Conservation (phyloP, 129 eudicot species). For the Flaveria robusta region DNA sequence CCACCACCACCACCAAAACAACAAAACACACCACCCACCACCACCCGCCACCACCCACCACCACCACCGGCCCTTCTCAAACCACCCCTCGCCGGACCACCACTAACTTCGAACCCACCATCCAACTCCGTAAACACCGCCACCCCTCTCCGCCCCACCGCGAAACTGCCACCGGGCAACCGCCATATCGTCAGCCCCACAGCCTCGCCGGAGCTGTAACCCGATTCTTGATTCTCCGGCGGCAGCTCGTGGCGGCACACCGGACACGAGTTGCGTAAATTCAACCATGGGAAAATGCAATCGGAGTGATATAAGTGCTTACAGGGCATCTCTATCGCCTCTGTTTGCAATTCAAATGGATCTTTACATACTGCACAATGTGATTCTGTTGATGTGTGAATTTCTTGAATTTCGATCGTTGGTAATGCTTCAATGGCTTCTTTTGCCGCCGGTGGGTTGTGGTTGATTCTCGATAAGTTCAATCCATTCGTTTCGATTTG, state of each 20-base stretch:
- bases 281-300: constrained; percentile 89
- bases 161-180: constrained; percentile 94
- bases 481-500: constrained; percentile 75
- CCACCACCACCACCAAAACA: constrained; percentile 75
- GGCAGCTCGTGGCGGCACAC: constrained; percentile 91
- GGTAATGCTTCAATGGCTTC: constrained; percentile 80
- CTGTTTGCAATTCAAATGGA: constrained; percentile 57
- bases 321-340: constrained; percentile 88
- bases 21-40: constrained; percentile 56
- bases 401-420: constrained; percentile 45
- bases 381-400: constrained; percentile 46
- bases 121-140: constrained; percentile 84
- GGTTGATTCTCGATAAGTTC: constrained; percentile 58
- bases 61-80: no score
- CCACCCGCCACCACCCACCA: constrained; percentile 44
- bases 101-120: constrained; percentile 61
- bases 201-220: constrained; percentile 41
- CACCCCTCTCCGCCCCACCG: constrained; percentile 90
- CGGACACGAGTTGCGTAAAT: constrained; percentile 86
- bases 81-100: constrained; percentile 68
- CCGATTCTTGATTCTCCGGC: constrained; percentile 37
- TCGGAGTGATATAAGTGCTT: constrained; percentile 85
- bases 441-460: constrained; percentile 81
- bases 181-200: constrained; percentile 91
- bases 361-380: constrained; percentile 94